Evolutionary conservation across 2,329 filamentous ascomycete species (phyloP), one percentile per base, ranked within the genome.

Genomic region (Paraphoma chrysanthemicola): DNA sequence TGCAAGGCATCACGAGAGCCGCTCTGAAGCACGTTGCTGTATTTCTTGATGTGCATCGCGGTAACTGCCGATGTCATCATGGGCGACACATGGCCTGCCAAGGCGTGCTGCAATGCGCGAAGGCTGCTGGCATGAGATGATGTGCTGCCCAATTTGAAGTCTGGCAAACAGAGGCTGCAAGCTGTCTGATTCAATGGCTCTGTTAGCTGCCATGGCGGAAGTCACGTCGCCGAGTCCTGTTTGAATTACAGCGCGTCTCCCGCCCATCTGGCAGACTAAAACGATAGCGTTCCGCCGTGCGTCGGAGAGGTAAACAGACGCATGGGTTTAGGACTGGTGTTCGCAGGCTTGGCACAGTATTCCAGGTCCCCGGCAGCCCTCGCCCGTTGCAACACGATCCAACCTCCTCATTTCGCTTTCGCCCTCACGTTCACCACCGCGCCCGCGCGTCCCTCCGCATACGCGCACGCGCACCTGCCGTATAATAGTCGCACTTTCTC

Each of bases 361-460:
- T 70, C 65, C 60, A 64, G 60, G 60, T 56, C 54, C 51, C 54
- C 56, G 53, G 63, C 51, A 50, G 54, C 60, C 60, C 59, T 63
- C 57, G 39, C 53, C 50, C 54, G 48, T 54, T 64, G 43, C 44
- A 52, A 23, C 50, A 46, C 31, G 43, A 52, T 58, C 72, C 71
- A 72, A 68, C 72, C 72, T 70, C 71, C 66, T 65, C 68, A 64
- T 64, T 69, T 56, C 57, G 47, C 59, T 51, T 53, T 51, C 49
- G 54, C 53, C 54, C 48, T 44, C 33, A 36, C 33, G 33, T 36
- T 36, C 33, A 36, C 14, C 59, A 51, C 60, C 57, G 56, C 66
- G 58, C 60, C 8, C 66, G 52, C 57, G 33, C 33, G 10, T 68
- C 67, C 71, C 66, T 64, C 62, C 57, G 57, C 63, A 23, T 5